Percentiles rank a stretch among this genome's conserved stretches.
phyloP scores from a whole-genome alignment of 768 basidiomycete species.

The Phanerodontia chrysosporium region DNA sequence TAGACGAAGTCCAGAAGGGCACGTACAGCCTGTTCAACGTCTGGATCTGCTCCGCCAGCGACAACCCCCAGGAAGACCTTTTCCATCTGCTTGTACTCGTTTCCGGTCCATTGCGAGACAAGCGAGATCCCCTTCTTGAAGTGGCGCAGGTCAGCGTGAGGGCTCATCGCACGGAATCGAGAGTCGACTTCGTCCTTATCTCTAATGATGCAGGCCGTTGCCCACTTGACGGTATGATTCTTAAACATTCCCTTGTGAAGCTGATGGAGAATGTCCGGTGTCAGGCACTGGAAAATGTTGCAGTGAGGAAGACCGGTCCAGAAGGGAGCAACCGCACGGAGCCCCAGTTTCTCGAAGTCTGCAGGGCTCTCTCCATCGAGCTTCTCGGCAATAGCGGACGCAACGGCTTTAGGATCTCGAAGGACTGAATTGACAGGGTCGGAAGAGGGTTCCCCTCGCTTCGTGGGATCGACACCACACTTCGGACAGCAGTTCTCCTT shows the following conservation, averaged over 20 bases:
- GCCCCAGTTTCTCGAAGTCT: neutral
- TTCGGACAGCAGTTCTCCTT: slow-evolving; percentile 8
- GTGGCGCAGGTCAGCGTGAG: slow-evolving; percentile 9
- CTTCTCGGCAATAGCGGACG: no score
- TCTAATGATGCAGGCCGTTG: slow-evolving; percentile 5
- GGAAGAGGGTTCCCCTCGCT: slow-evolving; percentile 2
- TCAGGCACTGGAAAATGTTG: slow-evolving; percentile 35
- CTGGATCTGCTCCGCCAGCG: slow-evolving; percentile 6
- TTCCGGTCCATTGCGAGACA: slow-evolving; percentile 38
- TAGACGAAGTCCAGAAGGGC: slow-evolving; percentile 37
- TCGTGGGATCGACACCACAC: neutral
- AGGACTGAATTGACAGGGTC: no score
- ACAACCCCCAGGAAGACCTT: slow-evolving; percentile 17
- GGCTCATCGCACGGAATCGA: slow-evolving; percentile 9
- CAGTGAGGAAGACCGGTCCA: slow-evolving; percentile 35
- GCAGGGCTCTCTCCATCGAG: neutral
- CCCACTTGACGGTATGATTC: slow-evolving; percentile 38
- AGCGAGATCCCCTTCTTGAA: slow-evolving; percentile 23
- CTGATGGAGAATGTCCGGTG: slow-evolving; percentile 40
- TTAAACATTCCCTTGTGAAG: slow-evolving; percentile 45
- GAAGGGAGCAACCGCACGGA: slow-evolving; percentile 12
- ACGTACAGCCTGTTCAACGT: slow-evolving; percentile 24
- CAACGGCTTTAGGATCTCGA: no score
- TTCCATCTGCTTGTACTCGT: slow-evolving; percentile 31
- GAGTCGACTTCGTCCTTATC: slow-evolving; percentile 15